Evolutionary conservation across 169 alveolate genomes (phyloP).

Genomic region (Pseudocohnilembus persalinus): DNA sequence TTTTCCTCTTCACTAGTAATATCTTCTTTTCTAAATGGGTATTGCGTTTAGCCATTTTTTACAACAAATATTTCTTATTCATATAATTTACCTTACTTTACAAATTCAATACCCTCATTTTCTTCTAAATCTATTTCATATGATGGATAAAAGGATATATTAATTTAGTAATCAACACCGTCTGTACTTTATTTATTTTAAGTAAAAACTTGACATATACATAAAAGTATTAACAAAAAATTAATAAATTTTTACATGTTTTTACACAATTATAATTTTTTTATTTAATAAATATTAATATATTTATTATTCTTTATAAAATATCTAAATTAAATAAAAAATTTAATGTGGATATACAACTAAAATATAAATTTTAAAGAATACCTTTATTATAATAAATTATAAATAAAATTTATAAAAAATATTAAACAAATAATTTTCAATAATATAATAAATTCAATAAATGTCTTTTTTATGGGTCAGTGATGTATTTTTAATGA

Average conservation of each 20-base stretch:
- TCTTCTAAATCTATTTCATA: neutral
- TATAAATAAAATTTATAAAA: too few species aligned
- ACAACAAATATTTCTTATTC: neutral
- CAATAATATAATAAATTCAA: neutral
- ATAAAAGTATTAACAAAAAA: too few species aligned
- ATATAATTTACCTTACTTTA: too few species aligned
- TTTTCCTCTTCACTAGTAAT: neutral
- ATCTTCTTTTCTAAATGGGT: neutral
- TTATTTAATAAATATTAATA: too few species aligned
- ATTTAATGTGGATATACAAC: neutral
- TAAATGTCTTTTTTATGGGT: neutral
- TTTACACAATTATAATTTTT: too few species aligned
- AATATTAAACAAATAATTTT: too few species aligned
- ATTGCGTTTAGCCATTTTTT: neutral
- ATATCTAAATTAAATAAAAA: too few species aligned
- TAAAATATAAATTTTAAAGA: neutral
- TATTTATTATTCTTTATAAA: too few species aligned
- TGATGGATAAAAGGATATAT: neutral
- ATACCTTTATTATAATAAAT: too few species aligned
- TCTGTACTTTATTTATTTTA: neutral
- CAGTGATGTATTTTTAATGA: neutral
- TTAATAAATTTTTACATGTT: neutral
- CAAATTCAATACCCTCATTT: neutral
- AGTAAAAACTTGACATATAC: neutral
- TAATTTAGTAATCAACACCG: neutral